A percentile compares a stretch with the other conserved stretches of the same genome.
Evolutionary conservation across 2,329 filamentous ascomycete species (phyloP).

Genomic region (Penicillium sp.): DNA sequence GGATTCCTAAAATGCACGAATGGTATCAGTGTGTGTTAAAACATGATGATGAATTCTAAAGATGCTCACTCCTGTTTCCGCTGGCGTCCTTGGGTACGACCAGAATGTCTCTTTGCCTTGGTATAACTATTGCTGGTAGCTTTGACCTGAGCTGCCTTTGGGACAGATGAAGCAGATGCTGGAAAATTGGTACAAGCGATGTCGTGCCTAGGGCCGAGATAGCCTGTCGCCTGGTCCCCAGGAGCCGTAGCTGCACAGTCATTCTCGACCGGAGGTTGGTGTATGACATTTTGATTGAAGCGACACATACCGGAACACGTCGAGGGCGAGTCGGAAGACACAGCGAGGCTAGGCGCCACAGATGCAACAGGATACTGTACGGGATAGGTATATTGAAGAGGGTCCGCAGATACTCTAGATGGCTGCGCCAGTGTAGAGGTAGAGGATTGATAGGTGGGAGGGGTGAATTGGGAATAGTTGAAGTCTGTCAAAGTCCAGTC

Average conservation of each 20-base stretch:
- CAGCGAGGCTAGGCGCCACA: too few relatives aligned
- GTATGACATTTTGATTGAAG: background rate
- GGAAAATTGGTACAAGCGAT: background rate
- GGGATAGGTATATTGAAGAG: background rate
- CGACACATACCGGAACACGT: background rate
- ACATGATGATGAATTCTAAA: background rate
- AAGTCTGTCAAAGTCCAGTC: background rate
- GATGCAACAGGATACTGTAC: background rate
- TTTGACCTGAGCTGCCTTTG: rapidly evolving
- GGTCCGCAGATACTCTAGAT: background rate
- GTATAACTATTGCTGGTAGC: background rate
- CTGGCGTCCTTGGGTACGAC: background rate
- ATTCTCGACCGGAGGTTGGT: background rate
- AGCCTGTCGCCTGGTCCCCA: background rate
- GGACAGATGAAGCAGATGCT: background rate
- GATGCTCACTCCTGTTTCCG: background rate
- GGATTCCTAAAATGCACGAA: background rate
- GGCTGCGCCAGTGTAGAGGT: background rate
- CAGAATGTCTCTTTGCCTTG: background rate
- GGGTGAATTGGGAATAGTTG: background rate
- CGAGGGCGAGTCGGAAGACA: background rate
- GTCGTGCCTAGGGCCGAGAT: background rate
- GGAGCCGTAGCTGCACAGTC: background rate
- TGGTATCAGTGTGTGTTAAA: background rate
- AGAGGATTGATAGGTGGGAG: background rate